Base-by-base conservation (phyloP, 495 filamentous ascomycete species). In the Lepidopterella palustris region DNA sequence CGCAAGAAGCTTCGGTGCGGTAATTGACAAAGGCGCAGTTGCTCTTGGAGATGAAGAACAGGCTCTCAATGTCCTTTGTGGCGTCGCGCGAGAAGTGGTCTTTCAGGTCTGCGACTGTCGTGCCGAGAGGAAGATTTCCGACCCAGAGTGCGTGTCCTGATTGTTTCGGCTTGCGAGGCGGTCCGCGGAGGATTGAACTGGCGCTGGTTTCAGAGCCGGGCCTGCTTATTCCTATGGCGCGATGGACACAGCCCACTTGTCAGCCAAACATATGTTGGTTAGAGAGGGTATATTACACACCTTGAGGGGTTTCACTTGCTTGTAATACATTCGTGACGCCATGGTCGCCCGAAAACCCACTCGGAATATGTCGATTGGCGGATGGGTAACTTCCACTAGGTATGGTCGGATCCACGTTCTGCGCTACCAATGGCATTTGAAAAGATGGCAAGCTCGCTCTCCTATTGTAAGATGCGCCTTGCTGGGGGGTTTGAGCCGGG, bases 1-100 rank as follows among this genome's bases (percentile, higher is more conserved):
- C 74, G 68, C 90, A 96, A 20, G 86, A 82, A 11, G 73, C 75
- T 61, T 95, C 93, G 45, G 88, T 88, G 60, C 84, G 86, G 68
- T 96, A 98, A 68, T 98, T 98, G 67, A 96, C 89, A 77, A 98
- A 98, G 0, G 92, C 93, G 68, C 93, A 98, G 67, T 96, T 97
- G 72, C 90, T 97, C 71, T 96, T 97, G 3, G 93, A 93, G 26
- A 98, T 98, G 24, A 97, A 77, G 63, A 96, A 96, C 23, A 97
- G 80, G 40, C 90, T 96, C 71, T 96, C 88, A 32, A 98, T 82
- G 21, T 91, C 87, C 47, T 78, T 72, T 0, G 80, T 84, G 0
- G 89, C 85, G 58, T 92, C 90, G 58, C 80, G 84, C 25, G 90
- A 95, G 55, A 97, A 95, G 69, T 97, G 87, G 61, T 95, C 86